Evolutionary conservation across 345 rosid genomes (phyloP), one percentile per base, ranked within the genome.

Genomic region (Carallia pectinifolia): DNA sequence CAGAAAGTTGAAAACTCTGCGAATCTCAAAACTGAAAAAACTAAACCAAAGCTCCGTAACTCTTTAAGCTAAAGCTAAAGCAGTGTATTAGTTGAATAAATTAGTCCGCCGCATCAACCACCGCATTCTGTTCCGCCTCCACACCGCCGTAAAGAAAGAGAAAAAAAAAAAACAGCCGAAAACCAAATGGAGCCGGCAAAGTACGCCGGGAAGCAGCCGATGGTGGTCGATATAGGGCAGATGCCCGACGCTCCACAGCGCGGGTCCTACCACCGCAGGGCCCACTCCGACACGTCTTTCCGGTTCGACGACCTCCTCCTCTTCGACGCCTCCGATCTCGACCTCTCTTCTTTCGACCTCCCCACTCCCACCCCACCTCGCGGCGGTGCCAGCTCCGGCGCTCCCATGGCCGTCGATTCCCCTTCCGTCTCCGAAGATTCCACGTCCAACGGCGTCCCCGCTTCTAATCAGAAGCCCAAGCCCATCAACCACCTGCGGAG

Each of bases 241-340:
- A 93, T 89, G 89, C 80, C 94, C 1, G 92, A 89, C 60, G 74
- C 83, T 15, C 88, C 88, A 6, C 88, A 80, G 64, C 87, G 89
- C 2, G 76, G 86, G 61, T 75, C 85, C 79, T 89, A 81, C 71
- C 98, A 93, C 86, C 85, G 98, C 30, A 80, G 98, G 61, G 96
- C 98, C 27, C 94, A 86, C 82, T 93, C 98, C 63, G 98, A 93
- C 70, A 89, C 89, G 66, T 73, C 91, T 71, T 93, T 87, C 85
- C 90, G 96, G 70, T 80, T 86, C 80, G 97, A 93, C 78, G 97
- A 93, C 86, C 83, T 91, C 61, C 92, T 91, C 68, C 84, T 86
- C 61, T 93, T 93, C 78, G 93, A 93, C 75, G 82, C 92, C 39
- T 86, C 90, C 63, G 98, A 90, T 83, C 79, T 88, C 44, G 96